Evolutionary conservation across 2,329 filamentous ascomycete genomes (phyloP).

Genomic region (Coniochaeta hoffmannii): DNA sequence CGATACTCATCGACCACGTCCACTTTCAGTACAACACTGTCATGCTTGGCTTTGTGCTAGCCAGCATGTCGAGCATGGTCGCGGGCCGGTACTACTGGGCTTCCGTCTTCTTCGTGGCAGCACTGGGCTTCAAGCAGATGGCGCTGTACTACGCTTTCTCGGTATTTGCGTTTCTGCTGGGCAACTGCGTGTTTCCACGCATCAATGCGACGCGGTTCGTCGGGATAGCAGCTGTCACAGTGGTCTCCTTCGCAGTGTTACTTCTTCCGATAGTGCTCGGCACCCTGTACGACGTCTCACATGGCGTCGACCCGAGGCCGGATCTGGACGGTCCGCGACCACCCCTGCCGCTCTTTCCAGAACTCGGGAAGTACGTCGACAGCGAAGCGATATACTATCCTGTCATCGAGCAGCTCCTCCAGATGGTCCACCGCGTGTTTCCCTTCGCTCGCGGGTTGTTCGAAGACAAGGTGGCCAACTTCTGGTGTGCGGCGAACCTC

Average conservation of each 20-base stretch:
- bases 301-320: constrained; percentile 50
- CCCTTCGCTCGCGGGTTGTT: constrained; percentile 94
- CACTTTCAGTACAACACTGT: constrained; percentile 99
- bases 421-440: constrained; percentile 87
- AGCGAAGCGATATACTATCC: constrained; percentile 65
- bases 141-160: constrained; percentile 92
- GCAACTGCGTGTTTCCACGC: constrained; percentile 71
- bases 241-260: constrained; percentile 65
- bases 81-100: constrained; percentile 82
- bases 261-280: constrained; percentile 70
- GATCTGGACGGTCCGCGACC: constrained; percentile 51
- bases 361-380: constrained; percentile 52
- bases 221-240: constrained; percentile 66
- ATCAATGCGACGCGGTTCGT: constrained; percentile 62
- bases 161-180: constrained; percentile 86
- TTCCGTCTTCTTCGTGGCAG: constrained; percentile 86
- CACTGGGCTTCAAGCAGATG: constrained; percentile 99
- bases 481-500: constrained; percentile 92
- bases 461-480: constrained; percentile 97
- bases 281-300: constrained; percentile 59
- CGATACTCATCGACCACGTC: constrained; percentile 88
- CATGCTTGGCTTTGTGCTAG: constrained; percentile 87
- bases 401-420: constrained; percentile 67
- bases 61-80: constrained; percentile 81
- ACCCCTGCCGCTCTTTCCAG: constrained; percentile 54